These are phyloP conservation scores for Salix arbutifolia DNA, from an alignment of 345 rosid genomes.

Conservation along the genomic window DNA sequence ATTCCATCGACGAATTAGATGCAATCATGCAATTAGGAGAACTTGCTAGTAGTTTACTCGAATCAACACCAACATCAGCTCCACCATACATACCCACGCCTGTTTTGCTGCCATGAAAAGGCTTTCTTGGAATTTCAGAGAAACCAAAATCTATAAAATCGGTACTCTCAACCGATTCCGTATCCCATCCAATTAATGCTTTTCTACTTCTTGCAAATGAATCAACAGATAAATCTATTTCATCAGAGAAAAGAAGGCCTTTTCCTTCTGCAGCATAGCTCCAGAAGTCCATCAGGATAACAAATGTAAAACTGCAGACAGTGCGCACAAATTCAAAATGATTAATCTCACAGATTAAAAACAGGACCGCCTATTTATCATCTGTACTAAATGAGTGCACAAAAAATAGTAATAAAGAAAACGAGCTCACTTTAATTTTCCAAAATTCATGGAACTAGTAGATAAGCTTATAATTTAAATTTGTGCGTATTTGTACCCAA, in stretches of 20 bases:
- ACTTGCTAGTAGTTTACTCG: conserved; percentile 17
- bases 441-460: neutral
- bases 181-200: conserved; percentile 32
- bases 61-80: conserved; percentile 28
- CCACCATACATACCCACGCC: conserved; percentile 9
- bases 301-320: conserved; percentile 10
- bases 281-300: conserved; percentile 52
- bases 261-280: conserved; percentile 39
- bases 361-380: neutral
- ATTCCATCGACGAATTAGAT: conserved; percentile 32
- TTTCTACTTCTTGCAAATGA: conserved; percentile 32
- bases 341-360: neutral
- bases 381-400: neutral
- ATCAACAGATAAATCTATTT: conserved; percentile 39
- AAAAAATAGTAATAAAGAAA: neutral
- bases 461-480: neutral
- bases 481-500: neutral
- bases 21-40: conserved; percentile 32
- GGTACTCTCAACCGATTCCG: conserved; percentile 30
- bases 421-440: neutral
- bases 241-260: conserved; percentile 34
- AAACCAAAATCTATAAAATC: conserved; percentile 32
- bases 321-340: neutral
- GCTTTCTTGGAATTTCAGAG: conserved; percentile 30
- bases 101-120: conserved; percentile 23